A percentile compares a stretch with the other conserved stretches of the same genome.
Conservation (phyloP, 352 stramenopile species). For the Globisporangium spinosum region DNA sequence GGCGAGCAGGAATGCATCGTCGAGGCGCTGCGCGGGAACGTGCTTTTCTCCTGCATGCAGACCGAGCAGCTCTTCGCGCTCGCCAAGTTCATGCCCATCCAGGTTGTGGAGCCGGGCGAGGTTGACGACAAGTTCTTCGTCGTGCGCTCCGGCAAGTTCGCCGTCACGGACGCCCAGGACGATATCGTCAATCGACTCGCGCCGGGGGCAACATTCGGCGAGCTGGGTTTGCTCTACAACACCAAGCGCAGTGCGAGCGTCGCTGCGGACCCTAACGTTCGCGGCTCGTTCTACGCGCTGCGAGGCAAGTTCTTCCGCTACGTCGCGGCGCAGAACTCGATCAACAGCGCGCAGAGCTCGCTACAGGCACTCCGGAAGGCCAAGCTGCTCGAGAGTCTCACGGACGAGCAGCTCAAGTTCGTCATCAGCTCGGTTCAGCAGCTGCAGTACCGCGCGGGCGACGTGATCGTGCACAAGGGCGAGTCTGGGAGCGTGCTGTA, state of each 20-base stretch:
- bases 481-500: constrained; percentile 72
- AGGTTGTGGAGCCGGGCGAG: constrained; percentile 65
- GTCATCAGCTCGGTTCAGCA: constrained; percentile 42
- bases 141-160: constrained; percentile 48
- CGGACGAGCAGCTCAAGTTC: constrained; percentile 37
- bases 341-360: constrained; percentile 40
- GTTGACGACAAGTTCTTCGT: constrained; percentile 81
- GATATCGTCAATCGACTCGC: constrained; percentile 42
- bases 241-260: constrained; percentile 51
- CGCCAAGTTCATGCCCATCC: constrained; percentile 69
- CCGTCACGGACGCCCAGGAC: constrained; percentile 35
- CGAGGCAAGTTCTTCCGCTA: constrained; percentile 53
- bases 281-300: constrained; percentile 39
- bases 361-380: constrained; percentile 45
- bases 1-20: constrained; percentile 45
- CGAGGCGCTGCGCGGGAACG: constrained; percentile 61
- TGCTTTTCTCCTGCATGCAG: constrained; percentile 77
- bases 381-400: constrained; percentile 37
- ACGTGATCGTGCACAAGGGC: constrained; percentile 77
- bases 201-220: constrained; percentile 42
- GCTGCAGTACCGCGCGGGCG: constrained; percentile 44
- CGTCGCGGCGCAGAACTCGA: constrained; percentile 39
- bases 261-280: constrained; percentile 26
- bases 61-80: constrained; percentile 70
- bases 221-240: constrained; percentile 54